Percentiles rank a stretch among this genome's conserved stretches.
phyloP scores from a whole-genome alignment of 2,329 filamentous ascomycete genomes.

The Colletotrichum acutatum region DNA sequence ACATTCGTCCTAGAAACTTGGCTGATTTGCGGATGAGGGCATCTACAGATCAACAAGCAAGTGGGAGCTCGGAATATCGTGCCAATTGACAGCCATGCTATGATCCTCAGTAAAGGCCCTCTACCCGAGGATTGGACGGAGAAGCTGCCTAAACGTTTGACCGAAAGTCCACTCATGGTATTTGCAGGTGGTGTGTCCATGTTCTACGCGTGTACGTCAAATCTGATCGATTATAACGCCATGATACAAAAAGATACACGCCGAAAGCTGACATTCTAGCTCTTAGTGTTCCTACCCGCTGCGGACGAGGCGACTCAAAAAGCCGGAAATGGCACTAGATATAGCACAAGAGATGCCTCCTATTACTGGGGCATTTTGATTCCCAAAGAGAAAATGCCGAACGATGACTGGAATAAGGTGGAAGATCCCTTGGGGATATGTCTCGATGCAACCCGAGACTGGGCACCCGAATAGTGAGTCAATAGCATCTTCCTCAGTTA shows the following conservation, averaged over 20 bases:
- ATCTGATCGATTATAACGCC: neutral
- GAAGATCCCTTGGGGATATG: neutral
- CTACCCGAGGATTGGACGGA: neutral
- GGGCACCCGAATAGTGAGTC: constrained; percentile 9
- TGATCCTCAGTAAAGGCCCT: neutral
- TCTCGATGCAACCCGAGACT: constrained; percentile 8
- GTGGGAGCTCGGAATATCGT: constrained; percentile 3
- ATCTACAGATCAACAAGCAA: constrained; percentile 9
- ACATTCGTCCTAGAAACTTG: too few species aligned
- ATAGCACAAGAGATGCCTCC: neutral
- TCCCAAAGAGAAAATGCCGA: neutral
- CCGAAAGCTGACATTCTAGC: neutral
- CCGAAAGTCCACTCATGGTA: neutral
- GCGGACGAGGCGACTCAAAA: neutral
- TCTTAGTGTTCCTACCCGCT: neutral
- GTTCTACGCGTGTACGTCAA: constrained; percentile 11
- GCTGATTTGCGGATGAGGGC: neutral
- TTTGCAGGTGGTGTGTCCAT: neutral
- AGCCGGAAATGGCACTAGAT: neutral
- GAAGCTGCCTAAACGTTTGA: neutral
- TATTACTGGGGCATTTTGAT: constrained; percentile 13
- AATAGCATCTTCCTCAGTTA: neutral
- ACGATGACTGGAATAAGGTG: neutral
- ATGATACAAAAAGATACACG: neutral
- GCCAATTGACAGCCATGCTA: neutral